Percentiles rank a stretch among this genome's conserved stretches.
phyloP scores from a whole-genome alignment of 2,329 filamentous ascomycete genomes.

The Paraphoma sp. region DNA sequence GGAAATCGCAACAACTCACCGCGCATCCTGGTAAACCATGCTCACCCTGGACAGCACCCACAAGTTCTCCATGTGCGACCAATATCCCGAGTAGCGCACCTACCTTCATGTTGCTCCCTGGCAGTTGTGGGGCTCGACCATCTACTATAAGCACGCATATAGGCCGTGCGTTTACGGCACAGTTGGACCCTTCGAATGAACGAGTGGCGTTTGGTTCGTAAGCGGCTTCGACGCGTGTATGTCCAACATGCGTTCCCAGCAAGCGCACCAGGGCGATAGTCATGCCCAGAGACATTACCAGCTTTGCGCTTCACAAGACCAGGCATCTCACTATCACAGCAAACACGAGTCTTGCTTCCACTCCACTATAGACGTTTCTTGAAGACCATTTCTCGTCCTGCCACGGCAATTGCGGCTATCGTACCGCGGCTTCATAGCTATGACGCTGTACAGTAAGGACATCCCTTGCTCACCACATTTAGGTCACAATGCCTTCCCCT shows the following conservation, averaged over 20 bases:
- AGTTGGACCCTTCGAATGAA: not conserved
- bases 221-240: not conserved
- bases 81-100: not conserved
- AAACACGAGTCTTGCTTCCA: not conserved
- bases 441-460: not conserved
- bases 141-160: not conserved
- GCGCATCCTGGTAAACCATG: not conserved
- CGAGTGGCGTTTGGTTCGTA: not conserved
- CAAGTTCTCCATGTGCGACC: not conserved
- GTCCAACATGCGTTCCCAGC: too few species aligned
- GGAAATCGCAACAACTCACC: not conserved
- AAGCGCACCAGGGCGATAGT: not conserved
- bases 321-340: not conserved
- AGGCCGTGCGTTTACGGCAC: not conserved
- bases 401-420: not conserved
- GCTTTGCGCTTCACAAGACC: not conserved
- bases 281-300: not conserved
- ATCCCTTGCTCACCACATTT: not conserved
- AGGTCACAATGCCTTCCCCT: not conserved
- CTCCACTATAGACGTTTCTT: not conserved
- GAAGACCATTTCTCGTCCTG: not conserved
- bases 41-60: not conserved
- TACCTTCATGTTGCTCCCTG: not conserved
- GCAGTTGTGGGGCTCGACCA: not conserved
- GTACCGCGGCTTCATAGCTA: not conserved